Evolutionary conservation across 2,329 filamentous ascomycete species (phyloP), one percentile per base, ranked within the genome.

Genomic region (Fusarium longipes): DNA sequence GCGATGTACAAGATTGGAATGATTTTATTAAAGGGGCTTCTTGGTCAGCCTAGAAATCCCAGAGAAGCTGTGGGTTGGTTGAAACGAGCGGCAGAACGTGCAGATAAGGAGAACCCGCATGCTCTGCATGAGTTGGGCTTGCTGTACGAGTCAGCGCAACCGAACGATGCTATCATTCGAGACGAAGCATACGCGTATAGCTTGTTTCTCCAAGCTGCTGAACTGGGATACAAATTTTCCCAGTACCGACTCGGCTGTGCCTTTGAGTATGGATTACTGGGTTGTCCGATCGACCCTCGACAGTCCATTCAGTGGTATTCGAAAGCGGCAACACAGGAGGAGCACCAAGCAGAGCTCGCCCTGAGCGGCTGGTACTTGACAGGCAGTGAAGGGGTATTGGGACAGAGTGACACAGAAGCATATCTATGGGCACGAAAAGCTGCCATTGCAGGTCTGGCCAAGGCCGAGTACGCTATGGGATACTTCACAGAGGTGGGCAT

Each of bases 1-100:
- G 96, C 94, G 29, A 97, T 98, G 93, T 99, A 97, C 82, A 99
- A 99, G 80, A 89, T 98, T 79, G 96, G 96, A 59, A 97, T 97
- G 90, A 97, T 99, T 69, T 82, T 93, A 64, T 86, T 98, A 54
- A 98, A 98, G 78, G 96, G 95, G 12, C 84, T 98, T 27, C 86
- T 99, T n/a, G 94, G 94, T 6, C 94, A 98, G 76, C 86, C 85
- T 24, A 88, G 84, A 74, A 97, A 96, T 74, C 87, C 93, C 4
- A 87, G 91, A 40, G 96, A 98, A 80, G 94, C 93, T 18, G 87
- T 97, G 24, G 89, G 88, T 22, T 98, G 96, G 94, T 85, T 99
- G 52, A 97, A 97, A 81, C 89, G 94, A 42, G 96, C 96, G 3
- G 94, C 94, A 1, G 94, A 98, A 70, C 86, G 89, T 22, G 94